phyloP scores from a whole-genome alignment of 129 eudicot species.

The Deinandra increscens region DNA sequence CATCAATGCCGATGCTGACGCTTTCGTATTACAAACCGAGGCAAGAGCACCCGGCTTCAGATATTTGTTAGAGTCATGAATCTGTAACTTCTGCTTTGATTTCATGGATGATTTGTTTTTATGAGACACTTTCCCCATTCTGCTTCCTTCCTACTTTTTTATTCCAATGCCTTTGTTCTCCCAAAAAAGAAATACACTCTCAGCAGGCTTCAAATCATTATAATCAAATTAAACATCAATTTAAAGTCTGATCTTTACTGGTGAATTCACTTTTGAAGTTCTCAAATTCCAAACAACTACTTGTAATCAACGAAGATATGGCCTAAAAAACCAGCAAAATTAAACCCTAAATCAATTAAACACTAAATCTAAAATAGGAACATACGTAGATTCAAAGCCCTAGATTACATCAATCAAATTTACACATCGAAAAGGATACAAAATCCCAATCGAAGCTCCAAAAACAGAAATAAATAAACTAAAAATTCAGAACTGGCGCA shows the following conservation, averaged over 20 bases:
- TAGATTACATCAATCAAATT: neutral
- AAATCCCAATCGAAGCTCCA: neutral
- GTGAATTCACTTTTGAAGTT: neutral
- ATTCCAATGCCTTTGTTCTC: neutral
- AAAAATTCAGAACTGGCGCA: neutral
- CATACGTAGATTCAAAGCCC: neutral
- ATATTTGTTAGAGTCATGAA: slow-evolving; percentile 46
- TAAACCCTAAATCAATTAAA: neutral
- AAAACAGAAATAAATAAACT: neutral
- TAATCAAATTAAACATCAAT: slow-evolving; percentile 2
- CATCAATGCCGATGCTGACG: slow-evolving; percentile 23
- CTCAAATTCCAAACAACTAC: neutral
- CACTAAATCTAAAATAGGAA: neutral
- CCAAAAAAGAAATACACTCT: neutral
- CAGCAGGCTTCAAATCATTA: neutral
- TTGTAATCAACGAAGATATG: neutral
- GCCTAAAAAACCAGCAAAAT: neutral
- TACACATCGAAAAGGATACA: neutral
- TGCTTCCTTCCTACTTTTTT: slow-evolving; percentile 9
- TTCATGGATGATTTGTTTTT: slow-evolving; percentile 44
- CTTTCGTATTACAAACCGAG: slow-evolving; percentile 67
- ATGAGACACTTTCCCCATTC: slow-evolving; percentile 72
- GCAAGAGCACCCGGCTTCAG: slow-evolving; percentile 89
- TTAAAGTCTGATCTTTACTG: slow-evolving; percentile 7
- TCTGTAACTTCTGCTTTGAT: slow-evolving; percentile 55